Evolutionary conservation across 768 basidiomycete genomes (phyloP), one percentile per base, ranked within the genome.

Genomic region (Lanmaoa pseudosensibilis): DNA sequence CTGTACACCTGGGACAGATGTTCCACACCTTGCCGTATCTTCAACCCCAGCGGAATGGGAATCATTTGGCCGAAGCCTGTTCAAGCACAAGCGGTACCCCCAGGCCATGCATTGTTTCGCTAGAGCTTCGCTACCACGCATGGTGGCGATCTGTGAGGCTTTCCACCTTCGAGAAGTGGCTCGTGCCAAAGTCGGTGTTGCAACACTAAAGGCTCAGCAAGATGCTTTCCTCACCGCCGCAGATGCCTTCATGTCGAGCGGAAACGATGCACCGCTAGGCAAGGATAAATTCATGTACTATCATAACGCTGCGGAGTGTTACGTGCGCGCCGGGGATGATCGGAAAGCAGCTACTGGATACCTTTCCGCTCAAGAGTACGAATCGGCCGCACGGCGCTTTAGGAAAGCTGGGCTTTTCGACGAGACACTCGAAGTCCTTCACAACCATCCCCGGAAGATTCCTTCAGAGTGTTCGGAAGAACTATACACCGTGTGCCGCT

Each of bases 41-140:
- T 88, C 86, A 4, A 77, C 79, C 12, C 60, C 64, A 1, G 75
- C 69, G 25, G 81, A 83, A 62, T 82, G 81, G 81, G 73, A 68
- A 5, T 63, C 67, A 23, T 76, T 69, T 18, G 80, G 78, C 1
- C 59, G 59, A 1, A 61, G 68, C 8, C 57, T 82, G 3, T 83
- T 82, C 63, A 60, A 70, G 8, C 63, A 72, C 18, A 64, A 70
- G 46, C 66, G 56, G 34, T 87, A 80, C 57, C 62, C 73, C 3
- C 81, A 86, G 56, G 83, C 86, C 0, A 78, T 76, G 72, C 74
- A 81, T 46, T 82, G 81, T 54, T 85, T 78, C 43, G 75, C 78
- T 46, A 75, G 79, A 4, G 86, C 86, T 1, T 68, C 58, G 2
- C 63, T 74, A 45, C 67, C 58, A 0, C 75, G 75, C 16, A 75